Evolutionary conservation across 139 green algal genomes (phyloP), one percentile per base, ranked within the genome.

Genomic region (Chlamydomonas sp.): DNA sequence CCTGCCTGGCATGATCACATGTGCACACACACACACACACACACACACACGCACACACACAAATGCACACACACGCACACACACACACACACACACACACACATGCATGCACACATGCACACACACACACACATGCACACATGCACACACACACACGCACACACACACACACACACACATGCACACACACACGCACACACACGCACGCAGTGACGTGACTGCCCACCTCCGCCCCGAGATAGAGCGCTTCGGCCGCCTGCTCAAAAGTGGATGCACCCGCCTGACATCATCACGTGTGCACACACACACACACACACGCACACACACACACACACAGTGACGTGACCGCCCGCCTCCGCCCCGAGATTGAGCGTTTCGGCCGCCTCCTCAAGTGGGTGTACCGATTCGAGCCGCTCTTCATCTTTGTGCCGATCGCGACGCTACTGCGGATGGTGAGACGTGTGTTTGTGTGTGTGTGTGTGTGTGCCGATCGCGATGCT

Each of bases 361-460:
- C 70, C 0, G 84, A 91, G 65, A 88, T 91, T 28, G 70, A 60
- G 10, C 59, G 68, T 29, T 91, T 91, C 69, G 84, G 84, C 16
- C 49, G 39, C 10, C 34, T 80, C 34, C 74, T 91, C 29, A 69
- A 66, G 26, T 85, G 80, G 80, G 73, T 90, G 1, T 68, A 68
- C 47, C 67, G 78, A 29, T 71, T 89, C 1, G 85, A 91, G 64
- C 66, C 66, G 1, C 6, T 89, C 1, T 91, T 88, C 69, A 67
- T 81, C 3, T 89, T 91, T 57, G 31, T 90, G 1, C 81, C 82
- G 50, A 87, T 91, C 38, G 66, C 81, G 61, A 72, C 35, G 73
- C n/a, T n/a, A n/a, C n/a, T n/a, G n/a, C n/a, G n/a, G n/a, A n/a
- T n/a, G n/a, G n/a, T n/a, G n/a, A n/a, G n/a, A n/a, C n/a, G n/a